A percentile compares a stretch with the other conserved stretches of the same genome.
Evolutionary conservation across 176 grass and related monocot species (phyloP).

Genomic region (bread wheat (Triticum aestivum)): IWGSC_CS_RefSeq_v2.1 NC_057802.1:608611174-608611673

Average conservation of each 20-base stretch:
- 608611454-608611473: conserved; percentile 47
- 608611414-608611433: conserved; percentile 49
- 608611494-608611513: conserved; percentile 46
- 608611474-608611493: conserved; percentile 22
- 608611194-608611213: conserved; percentile 63
- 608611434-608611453: conserved; percentile 48
- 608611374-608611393: conserved; percentile 50
- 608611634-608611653: conserved; percentile 39
- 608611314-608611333: conserved; percentile 69
- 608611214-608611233: conserved; percentile 59
- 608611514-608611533: conserved; percentile 63
- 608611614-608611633: conserved; percentile 49
- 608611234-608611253: conserved; percentile 57
- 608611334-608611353: conserved; percentile 58
- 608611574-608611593: conserved; percentile 35
- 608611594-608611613: conserved; percentile 42
- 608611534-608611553: conserved; percentile 39
- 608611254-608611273: conserved; percentile 54
- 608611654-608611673: conserved; percentile 40
- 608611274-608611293: conserved; percentile 62
- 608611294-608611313: conserved; percentile 70
- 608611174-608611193: conserved; percentile 50
- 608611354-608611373: conserved; percentile 44
- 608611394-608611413: conserved; percentile 77
- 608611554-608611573: neutral